Base-by-base conservation (phyloP, 148 eudicot genomes). In the Silene latifolia region DNA sequence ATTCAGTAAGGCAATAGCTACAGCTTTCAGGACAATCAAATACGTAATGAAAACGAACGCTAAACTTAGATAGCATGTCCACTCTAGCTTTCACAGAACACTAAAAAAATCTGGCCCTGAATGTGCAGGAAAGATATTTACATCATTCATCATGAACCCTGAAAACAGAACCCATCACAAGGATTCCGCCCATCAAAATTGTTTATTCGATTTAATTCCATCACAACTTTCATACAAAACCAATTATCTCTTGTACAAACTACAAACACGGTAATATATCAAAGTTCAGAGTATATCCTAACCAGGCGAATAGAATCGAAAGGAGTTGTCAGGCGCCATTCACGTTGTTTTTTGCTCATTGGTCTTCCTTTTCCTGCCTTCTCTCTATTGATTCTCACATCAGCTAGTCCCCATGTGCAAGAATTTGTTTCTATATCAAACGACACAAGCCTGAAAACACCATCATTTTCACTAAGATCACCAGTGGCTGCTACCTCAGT, bases 291-390 rank as follows among this genome's bases (percentile, higher is more conserved):
- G 81, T 88, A 82, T 18, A 89, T 63, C 53, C 94, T 78, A 77
- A 86, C 94, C 63, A 92, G 75, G 14, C 69, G 80, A 39, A 92
- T 76, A 61, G 90, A 84, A 65, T 92, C 88, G 15, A 89, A 88
- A 10, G 90, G 83, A 29, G 94, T 92, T 42, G 74, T 72, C 32
- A 92, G 70, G 64, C 94, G 86, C 97, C 94, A 92, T 72, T 92
- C 97, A 17, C 83, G 80, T 78, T 92, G 97, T 73, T 88, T 92
- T 81, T 89, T 92, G 86, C 46, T 89, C 78, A 92, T 88, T 2
- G 94, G 97, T 79, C 92, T 88, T 72, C 97, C 97, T 82, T 88
- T 91, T 56, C 98, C 93, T 25, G 96, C 90, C 14, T 89, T 93
- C 71, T 88, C 94, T 86, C 97, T 78, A 54, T 93, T 91, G 67